phyloP scores from a whole-genome alignment of 164 flowering plant species.

The Stephania japonica region DNA sequence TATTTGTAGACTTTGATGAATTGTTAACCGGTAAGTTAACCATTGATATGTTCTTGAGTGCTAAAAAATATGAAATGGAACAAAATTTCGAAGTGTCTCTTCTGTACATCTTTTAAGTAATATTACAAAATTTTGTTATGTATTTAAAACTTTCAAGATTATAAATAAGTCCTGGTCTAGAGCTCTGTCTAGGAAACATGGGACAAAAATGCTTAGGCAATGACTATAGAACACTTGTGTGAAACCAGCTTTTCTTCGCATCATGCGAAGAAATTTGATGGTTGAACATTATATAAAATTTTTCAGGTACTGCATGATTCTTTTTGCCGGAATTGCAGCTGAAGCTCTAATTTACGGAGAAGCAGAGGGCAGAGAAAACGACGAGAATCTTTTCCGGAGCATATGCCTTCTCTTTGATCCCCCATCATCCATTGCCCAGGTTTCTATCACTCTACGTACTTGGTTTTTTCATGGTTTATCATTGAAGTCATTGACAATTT shows the following conservation, averaged over 20 bases:
- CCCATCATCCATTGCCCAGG: slow-evolving; percentile 77
- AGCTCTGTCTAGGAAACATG: too few relatives aligned
- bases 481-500: background rate
- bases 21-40: too few relatives aligned
- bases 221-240: too few relatives aligned
- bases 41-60: too few relatives aligned
- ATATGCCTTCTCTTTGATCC: slow-evolving; percentile 72
- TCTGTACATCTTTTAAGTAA: too few relatives aligned
- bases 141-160: too few relatives aligned
- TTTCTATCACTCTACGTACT: slow-evolving; percentile 11
- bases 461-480: background rate
- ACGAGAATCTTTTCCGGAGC: slow-evolving; percentile 83
- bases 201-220: too few relatives aligned
- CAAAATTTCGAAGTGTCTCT: too few relatives aligned
- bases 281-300: background rate
- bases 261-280: slow-evolving; percentile 2
- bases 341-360: slow-evolving; percentile 97
- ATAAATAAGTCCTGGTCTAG: too few relatives aligned
- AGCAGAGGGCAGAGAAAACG: slow-evolving; percentile 98
- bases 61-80: too few relatives aligned
- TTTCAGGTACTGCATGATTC: slow-evolving; percentile 91
- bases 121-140: too few relatives aligned
- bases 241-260: background rate
- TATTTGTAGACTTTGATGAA: too few relatives aligned
- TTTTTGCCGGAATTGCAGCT: slow-evolving; percentile 97